These are phyloP conservation scores for Macrolepiota fuliginosa DNA, from an alignment of 768 basidiomycete genomes.

Conservation along the genomic window DNA sequence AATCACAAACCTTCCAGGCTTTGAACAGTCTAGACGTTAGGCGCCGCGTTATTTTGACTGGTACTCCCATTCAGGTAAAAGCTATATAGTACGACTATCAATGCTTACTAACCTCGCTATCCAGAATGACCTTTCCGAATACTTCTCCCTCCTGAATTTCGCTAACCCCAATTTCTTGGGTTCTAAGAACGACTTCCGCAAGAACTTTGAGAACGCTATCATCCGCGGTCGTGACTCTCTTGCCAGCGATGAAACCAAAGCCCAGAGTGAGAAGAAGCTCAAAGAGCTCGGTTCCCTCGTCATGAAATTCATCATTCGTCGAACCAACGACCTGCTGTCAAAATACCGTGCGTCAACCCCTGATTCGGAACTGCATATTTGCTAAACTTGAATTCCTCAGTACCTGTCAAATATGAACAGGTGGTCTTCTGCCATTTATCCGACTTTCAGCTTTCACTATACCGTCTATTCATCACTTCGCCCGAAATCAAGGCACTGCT, in stretches of 20 bases:
- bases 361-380: conserved; percentile 2
- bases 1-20: conserved; percentile 84
- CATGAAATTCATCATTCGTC: conserved; percentile 90
- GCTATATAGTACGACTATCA: background rate
- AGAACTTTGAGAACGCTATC: conserved; percentile 92
- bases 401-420: conserved; percentile 99
- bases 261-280: conserved; percentile 83
- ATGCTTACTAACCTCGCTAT: background rate
- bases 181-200: conserved; percentile 85
- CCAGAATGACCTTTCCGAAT: conserved; percentile 92
- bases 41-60: conserved; percentile 90
- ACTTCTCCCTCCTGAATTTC: conserved; percentile 90
- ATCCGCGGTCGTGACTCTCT: conserved; percentile 88
- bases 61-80: conserved; percentile 84
- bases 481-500: conserved; percentile 90
- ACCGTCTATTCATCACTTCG: conserved; percentile 87
- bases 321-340: conserved; percentile 91
- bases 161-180: conserved; percentile 91
- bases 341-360: conserved; percentile 75
- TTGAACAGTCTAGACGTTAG: conserved; percentile 81
- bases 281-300: conserved; percentile 88
- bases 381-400: conserved; percentile 37
- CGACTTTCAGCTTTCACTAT: conserved; percentile 79
- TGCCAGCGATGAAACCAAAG: conserved; percentile 75
- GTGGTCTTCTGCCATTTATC: conserved; percentile 92